Conservation (phyloP, 2,329 filamentous ascomycete species). For the Penicillium vulpinum region DNA sequence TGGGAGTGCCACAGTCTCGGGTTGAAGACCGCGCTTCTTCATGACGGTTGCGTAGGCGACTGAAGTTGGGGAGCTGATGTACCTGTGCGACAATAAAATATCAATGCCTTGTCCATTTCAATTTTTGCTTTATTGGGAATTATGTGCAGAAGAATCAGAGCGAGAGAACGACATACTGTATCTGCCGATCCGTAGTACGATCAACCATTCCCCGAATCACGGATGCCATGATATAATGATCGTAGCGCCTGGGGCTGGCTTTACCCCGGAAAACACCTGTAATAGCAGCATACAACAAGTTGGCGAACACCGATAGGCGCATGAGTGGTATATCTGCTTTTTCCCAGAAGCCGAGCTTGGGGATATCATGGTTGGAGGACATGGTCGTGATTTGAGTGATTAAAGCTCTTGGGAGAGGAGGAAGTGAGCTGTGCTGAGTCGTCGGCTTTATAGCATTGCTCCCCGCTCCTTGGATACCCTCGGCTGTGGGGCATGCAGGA, state of each 20-base stretch:
- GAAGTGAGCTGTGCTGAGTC: not conserved
- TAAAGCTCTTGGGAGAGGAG: not conserved
- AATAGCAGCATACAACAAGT: constrained; percentile 32
- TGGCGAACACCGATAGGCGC: constrained; percentile 27
- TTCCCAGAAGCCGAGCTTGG: constrained; percentile 37
- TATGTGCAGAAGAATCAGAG: not conserved
- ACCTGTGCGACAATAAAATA: constrained; percentile 18
- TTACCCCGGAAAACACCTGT: constrained; percentile 43
- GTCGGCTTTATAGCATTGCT: not conserved
- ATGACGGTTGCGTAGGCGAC: constrained; percentile 28
- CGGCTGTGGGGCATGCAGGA: not conserved
- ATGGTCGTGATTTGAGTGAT: not conserved
- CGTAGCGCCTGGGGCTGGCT: constrained; percentile 36
- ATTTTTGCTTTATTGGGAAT: not conserved
- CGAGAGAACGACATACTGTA: constrained; percentile 32
- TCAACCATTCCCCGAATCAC: constrained; percentile 30
- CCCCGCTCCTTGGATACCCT: not conserved
- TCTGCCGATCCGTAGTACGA: constrained; percentile 30
- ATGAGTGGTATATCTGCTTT: constrained; percentile 34
- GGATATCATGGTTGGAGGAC: constrained; percentile 12
- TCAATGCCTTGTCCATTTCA: not conserved
- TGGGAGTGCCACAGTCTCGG: constrained; percentile 32
- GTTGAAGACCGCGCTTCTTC: constrained; percentile 27
- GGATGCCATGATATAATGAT: constrained; percentile 36
- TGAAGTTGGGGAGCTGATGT: constrained; percentile 25